Percentiles rank a stretch among this genome's conserved stretches.
These are phyloP conservation scores for Quercus ilex DNA, from an alignment of 306 rosid genomes.

Conservation along the genomic window DNA sequence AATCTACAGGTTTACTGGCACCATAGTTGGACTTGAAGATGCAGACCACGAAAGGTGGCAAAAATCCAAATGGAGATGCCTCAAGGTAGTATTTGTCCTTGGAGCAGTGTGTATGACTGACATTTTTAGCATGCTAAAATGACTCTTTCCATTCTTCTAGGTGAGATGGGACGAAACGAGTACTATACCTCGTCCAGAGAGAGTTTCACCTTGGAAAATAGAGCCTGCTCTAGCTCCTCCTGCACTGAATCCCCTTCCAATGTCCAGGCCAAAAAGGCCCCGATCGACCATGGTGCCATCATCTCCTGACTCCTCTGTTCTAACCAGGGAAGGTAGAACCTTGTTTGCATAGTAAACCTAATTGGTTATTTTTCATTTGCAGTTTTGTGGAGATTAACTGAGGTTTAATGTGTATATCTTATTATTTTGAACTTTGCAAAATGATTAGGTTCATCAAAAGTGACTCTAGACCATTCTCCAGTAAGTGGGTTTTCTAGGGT, in stretches of 20 bases:
- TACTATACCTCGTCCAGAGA: conserved; percentile 84
- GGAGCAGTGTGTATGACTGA: background rate
- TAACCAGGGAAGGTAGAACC: conserved; percentile 68
- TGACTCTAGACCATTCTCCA: conserved; percentile 57
- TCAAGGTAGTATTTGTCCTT: conserved; percentile 58
- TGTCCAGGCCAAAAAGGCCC: conserved; percentile 80
- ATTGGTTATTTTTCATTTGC: background rate
- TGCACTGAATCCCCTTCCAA: conserved; percentile 68
- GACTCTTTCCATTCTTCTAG: conserved; percentile 36
- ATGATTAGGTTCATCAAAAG: conserved; percentile 53
- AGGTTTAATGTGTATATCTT: background rate
- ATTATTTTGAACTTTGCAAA: background rate
- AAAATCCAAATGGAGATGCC: conserved; percentile 89
- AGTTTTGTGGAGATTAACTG: conserved; percentile 4
- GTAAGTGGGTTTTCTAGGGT: conserved; percentile 71
- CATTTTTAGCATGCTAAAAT: conserved; percentile 11
- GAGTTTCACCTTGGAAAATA: conserved; percentile 95
- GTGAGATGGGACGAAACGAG: conserved; percentile 99
- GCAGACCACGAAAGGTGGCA: conserved; percentile 71
- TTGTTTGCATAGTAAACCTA: background rate
- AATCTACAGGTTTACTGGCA: conserved; percentile 75
- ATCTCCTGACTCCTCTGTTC: conserved; percentile 83
- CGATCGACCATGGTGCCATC: conserved; percentile 66
- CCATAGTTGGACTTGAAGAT: conserved; percentile 84
- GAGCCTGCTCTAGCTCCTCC: conserved; percentile 94